Evolutionary conservation across 1,139 yeast species (phyloP).

Genomic region (Meyerozyma sp.): DNA sequence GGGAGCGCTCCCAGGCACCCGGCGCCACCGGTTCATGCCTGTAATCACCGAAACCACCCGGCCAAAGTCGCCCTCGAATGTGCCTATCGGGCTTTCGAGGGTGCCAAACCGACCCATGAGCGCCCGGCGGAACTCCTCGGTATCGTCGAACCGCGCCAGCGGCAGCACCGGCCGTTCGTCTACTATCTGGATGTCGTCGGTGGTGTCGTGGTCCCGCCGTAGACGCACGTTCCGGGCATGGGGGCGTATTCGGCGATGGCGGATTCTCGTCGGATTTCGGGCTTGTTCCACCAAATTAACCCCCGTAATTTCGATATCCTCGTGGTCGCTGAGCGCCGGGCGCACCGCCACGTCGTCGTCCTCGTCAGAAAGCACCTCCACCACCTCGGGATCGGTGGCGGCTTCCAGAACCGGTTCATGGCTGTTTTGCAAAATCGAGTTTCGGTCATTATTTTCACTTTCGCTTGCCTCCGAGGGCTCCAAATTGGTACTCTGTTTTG

Average conservation of each 20-base stretch:
- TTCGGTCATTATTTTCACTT: not conserved
- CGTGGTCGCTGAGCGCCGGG: conserved; percentile 6
- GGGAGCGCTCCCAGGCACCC: not conserved
- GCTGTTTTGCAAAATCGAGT: not conserved
- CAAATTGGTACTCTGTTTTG: not conserved
- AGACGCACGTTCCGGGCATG: conserved; percentile 8
- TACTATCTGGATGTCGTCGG: conserved; percentile 24
- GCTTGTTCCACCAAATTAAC: conserved; percentile 4
- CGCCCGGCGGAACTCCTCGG: conserved; percentile 1
- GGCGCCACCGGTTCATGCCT: conserved; percentile 1
- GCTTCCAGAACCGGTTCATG: not conserved
- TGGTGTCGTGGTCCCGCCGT: conserved; percentile 5
- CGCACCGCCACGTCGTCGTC: conserved; percentile 2
- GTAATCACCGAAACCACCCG: conserved; percentile 1
- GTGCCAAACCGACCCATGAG: not conserved
- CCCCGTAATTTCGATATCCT: conserved; percentile 17
- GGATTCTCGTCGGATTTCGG: not conserved
- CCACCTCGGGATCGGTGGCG: conserved; percentile 4
- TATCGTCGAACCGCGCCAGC: conserved; percentile 2
- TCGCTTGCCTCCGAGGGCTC: not conserved
- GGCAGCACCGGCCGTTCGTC: conserved; percentile 15
- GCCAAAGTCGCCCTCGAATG: not conserved
- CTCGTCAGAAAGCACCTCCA: conserved; percentile 11
- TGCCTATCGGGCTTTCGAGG: not conserved
- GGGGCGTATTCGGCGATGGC: conserved; percentile 1